Percentiles rank a stretch among this genome's conserved stretches.
Conservation (phyloP, 2,329 filamentous ascomycete species). For the Myriosclerotinia duriaeana region DNA sequence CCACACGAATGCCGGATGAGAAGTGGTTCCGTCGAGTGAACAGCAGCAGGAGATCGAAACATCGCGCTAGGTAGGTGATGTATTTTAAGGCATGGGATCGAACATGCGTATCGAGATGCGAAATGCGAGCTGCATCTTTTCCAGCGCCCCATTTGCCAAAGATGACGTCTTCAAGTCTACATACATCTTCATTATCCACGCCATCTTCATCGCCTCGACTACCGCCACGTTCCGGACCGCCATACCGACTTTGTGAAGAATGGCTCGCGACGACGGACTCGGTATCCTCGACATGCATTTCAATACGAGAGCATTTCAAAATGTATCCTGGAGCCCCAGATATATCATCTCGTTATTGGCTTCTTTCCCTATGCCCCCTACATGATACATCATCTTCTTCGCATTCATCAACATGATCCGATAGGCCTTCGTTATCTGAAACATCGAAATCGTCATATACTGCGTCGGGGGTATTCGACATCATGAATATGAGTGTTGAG, state of each 20-base stretch:
- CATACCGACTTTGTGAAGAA: constrained; percentile 16
- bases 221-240: not conserved
- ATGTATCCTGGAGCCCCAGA: not conserved
- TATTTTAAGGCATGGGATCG: not conserved
- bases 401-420: not conserved
- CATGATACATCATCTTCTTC: not conserved
- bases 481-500: constrained; percentile 5
- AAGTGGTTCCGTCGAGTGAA: constrained; percentile 5
- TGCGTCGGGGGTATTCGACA: not conserved
- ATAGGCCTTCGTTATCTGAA: not conserved
- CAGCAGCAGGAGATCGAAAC: constrained; percentile 13
- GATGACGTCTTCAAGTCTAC: constrained; percentile 2
- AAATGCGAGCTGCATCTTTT: not conserved
- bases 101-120: constrained; percentile 1
- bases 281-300: not conserved
- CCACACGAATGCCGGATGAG: constrained; percentile 10
- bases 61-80: not conserved
- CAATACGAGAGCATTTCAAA: not conserved
- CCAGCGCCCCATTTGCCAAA: not conserved
- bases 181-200: constrained; percentile 7
- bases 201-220: not conserved
- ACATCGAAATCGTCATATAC: not conserved
- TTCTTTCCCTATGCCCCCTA: not conserved
- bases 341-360: not conserved
- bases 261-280: constrained; percentile 13